These are phyloP conservation scores for Fusarium bulbicola DNA, from an alignment of 2,329 filamentous ascomycete species.

Conservation along the genomic window DNA sequence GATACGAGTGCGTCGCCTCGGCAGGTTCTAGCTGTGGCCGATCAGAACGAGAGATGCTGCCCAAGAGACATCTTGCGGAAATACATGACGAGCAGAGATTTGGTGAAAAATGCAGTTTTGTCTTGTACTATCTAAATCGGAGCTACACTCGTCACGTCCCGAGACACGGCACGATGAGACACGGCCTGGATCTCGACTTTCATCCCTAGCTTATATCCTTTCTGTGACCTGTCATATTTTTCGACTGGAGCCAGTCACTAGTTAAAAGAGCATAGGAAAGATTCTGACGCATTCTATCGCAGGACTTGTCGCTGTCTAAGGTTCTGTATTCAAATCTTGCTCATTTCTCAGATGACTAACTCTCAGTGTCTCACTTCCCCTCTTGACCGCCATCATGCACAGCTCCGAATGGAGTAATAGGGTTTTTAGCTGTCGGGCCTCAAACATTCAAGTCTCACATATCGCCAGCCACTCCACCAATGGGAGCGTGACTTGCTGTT, in stretches of 20 bases:
- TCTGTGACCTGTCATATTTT: background rate
- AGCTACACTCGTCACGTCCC: background rate
- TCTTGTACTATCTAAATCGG: fast-evolving
- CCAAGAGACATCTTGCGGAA: background rate
- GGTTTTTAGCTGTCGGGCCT: background rate
- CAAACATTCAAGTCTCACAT: background rate
- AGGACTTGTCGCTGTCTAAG: fast-evolving
- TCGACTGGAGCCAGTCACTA: too few species aligned
- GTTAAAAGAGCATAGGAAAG: fast-evolving
- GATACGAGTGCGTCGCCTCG: fast-evolving
- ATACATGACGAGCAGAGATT: background rate
- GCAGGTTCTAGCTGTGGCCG: too few species aligned
- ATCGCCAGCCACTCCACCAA: background rate
- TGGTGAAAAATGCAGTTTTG: fast-evolving
- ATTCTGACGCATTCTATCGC: fast-evolving
- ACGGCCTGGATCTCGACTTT: background rate
- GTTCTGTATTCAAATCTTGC: background rate
- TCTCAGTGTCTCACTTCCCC: background rate
- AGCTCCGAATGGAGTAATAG: background rate
- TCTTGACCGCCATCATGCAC: background rate
- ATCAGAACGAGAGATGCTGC: fast-evolving
- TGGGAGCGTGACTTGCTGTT: fast-evolving
- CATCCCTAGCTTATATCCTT: too few species aligned
- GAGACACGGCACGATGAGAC: background rate
- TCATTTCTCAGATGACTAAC: too few species aligned